Evolutionary conservation across 2,329 filamentous ascomycete genomes (phyloP).

Genomic region (Laburnicola sp.): DNA sequence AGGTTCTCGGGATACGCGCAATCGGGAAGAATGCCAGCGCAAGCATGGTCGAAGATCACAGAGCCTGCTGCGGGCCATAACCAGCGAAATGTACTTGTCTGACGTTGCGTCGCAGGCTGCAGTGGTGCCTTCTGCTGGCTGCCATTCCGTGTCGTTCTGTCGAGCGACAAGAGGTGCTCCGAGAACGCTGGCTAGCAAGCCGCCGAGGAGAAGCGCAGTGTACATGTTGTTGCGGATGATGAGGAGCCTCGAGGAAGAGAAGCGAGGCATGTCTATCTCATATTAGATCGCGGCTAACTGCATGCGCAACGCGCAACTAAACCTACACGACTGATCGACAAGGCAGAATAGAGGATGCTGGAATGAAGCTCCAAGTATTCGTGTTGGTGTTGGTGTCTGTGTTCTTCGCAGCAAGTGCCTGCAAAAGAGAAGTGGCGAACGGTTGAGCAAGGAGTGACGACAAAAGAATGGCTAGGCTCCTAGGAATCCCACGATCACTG

Average conservation of each 20-base stretch:
- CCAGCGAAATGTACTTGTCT: constrained; percentile 26
- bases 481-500: constrained; percentile 5
- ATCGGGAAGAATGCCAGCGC: constrained; percentile 31
- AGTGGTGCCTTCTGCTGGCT: constrained; percentile 18
- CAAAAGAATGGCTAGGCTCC: constrained; percentile 10
- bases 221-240: constrained; percentile 18
- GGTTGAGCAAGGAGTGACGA: constrained; percentile 4
- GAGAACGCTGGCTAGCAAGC: constrained; percentile 16
- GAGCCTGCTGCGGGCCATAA: constrained; percentile 21
- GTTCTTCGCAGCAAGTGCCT: not conserved
- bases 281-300: constrained; percentile 3
- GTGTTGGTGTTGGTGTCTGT: no score
- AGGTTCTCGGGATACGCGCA: constrained; percentile 29
- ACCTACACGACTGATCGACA: not conserved
- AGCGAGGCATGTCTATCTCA: not conserved
- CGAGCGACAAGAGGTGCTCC: constrained; percentile 17
- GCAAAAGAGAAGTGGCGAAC: not conserved
- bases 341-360: no score
- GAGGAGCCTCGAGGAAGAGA: not conserved
- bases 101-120: constrained; percentile 23
- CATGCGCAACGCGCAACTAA: constrained; percentile 1
- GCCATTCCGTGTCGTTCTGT: constrained; percentile 16
- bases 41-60: constrained; percentile 28
- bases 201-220: constrained; percentile 16
- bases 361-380: not conserved